Conservation (phyloP, 805 yeast species). For the Kodamaea neixiangensis region DNA sequence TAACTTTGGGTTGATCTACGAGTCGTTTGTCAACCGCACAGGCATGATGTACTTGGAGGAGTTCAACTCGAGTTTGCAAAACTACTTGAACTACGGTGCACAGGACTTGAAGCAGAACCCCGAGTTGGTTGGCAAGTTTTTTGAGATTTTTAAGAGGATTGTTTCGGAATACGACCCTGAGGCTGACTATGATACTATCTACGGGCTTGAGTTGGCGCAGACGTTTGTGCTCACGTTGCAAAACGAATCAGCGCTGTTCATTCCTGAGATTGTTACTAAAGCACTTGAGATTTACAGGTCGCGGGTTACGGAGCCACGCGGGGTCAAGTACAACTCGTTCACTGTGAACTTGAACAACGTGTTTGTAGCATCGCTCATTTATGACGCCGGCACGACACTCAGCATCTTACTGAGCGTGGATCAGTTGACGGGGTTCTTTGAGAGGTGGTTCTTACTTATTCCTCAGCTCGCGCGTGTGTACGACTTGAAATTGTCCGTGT, state of each 20-base stretch:
- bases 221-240: constrained; percentile 62
- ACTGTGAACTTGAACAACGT: constrained; percentile 58
- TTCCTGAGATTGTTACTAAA: constrained; percentile 47
- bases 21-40: constrained; percentile 40
- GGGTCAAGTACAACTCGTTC: constrained; percentile 36
- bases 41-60: constrained; percentile 76
- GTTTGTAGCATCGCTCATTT: constrained; percentile 61
- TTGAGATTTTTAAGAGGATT: constrained; percentile 50
- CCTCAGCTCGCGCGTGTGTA: constrained; percentile 66
- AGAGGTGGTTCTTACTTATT: constrained; percentile 63
- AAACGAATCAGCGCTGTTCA: constrained; percentile 43
- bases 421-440: constrained; percentile 52
- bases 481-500: constrained; percentile 73
- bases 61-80: constrained; percentile 68
- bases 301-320: constrained; percentile 26
- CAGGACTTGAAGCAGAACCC: constrained; percentile 44
- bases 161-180: constrained; percentile 46
- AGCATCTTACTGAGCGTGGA: constrained; percentile 46
- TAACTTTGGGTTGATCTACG: constrained; percentile 51
- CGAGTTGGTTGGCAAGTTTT: constrained; percentile 49
- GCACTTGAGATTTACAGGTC: constrained; percentile 29
- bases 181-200: constrained; percentile 56
- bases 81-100: constrained; percentile 59
- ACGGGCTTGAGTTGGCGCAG: constrained; percentile 65
- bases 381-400: constrained; percentile 58